Evolutionary conservation across 2,329 filamentous ascomycete species (phyloP), one percentile per base, ranked within the genome.

Genomic region (Metarhizium sp.): DNA sequence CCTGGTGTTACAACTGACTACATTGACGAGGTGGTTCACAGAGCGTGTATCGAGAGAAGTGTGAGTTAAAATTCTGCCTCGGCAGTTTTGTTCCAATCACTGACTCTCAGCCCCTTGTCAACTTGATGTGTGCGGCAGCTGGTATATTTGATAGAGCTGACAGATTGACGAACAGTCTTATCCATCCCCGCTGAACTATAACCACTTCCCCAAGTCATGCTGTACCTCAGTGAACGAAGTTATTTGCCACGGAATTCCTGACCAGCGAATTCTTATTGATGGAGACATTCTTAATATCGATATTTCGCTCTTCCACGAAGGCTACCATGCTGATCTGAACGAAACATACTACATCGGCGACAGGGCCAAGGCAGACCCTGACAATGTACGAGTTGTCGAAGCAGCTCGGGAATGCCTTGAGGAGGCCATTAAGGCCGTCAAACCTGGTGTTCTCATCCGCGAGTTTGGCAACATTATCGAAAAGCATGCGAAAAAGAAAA

Each of bases 291-390:
- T 99, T 66, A 99, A 99, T 75, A 91, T 99, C 61, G 94, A 99
- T 64, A 89, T 99, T 5, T 92, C 91, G 1, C 76, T 99, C 47
- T 99, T 95, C 72, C 91, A 97, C 69, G 88, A 86, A 58, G 94
- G 94, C 54, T 97, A 92, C 75, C 94, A 99, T 69, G 91, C 90
- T 55, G 94, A 99, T 70, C 77, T 99, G 55, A 99, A 99, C 75
- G 94, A 99, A 76, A 99, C 94, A 13, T 99, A 97, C 75, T 99
- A 99, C 69, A 88, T 99, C 50, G 94, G 94, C 55, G 88, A 95
- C 63, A 90, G 88, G 67, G 89, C 94, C 46, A 82, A 83, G 65
- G 84, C 88, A 8, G 86, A 97, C 65, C 84, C 90, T 0, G 92
- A 97, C 62, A 83, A 88, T 3, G 90, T 97, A 34, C 85, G 92